Percentiles rank a stretch among this genome's conserved stretches.
Conservation (phyloP, 2,329 filamentous ascomycete genomes). For the Pseudopithomyces maydicus region DNA sequence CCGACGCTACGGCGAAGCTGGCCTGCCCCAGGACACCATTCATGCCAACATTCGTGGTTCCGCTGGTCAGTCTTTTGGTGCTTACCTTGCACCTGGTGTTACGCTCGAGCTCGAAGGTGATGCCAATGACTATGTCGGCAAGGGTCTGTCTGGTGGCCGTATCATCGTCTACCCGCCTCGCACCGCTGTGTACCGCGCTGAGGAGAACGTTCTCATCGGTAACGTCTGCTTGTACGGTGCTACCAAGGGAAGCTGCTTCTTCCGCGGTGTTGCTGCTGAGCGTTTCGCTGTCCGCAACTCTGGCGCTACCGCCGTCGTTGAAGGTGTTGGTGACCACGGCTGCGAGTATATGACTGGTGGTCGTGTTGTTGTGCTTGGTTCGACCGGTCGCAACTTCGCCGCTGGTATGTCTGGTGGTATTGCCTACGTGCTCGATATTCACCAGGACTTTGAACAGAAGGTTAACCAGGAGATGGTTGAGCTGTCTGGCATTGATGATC, state of each 20-base stretch:
- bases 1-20: constrained; percentile 86
- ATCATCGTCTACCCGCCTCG: constrained; percentile 93
- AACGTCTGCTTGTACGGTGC: constrained; percentile 96
- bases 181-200: constrained; percentile 88
- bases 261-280: constrained; percentile 95
- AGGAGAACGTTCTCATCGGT: constrained; percentile 92
- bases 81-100: constrained; percentile 89
- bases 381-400: constrained; percentile 94
- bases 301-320: constrained; percentile 92
- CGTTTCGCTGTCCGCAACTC: constrained; percentile 97
- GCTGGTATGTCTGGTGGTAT: constrained; percentile 99
- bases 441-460: constrained; percentile 88
- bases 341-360: constrained; percentile 99
- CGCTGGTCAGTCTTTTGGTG: constrained; percentile 94
- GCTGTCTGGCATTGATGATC: constrained; percentile 80
- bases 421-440: constrained; percentile 88
- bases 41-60: constrained; percentile 97
- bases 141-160: constrained; percentile 90
- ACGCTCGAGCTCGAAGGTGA: constrained; percentile 96
- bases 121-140: constrained; percentile 95
- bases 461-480: constrained; percentile 99
- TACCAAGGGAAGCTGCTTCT: constrained; percentile 89
- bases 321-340: constrained; percentile 93
- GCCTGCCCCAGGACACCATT: constrained; percentile 88
- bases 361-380: constrained; percentile 82